phyloP scores from a whole-genome alignment of 2,329 filamentous ascomycete species.

The Sporothrix pseudoabietina region DNA sequence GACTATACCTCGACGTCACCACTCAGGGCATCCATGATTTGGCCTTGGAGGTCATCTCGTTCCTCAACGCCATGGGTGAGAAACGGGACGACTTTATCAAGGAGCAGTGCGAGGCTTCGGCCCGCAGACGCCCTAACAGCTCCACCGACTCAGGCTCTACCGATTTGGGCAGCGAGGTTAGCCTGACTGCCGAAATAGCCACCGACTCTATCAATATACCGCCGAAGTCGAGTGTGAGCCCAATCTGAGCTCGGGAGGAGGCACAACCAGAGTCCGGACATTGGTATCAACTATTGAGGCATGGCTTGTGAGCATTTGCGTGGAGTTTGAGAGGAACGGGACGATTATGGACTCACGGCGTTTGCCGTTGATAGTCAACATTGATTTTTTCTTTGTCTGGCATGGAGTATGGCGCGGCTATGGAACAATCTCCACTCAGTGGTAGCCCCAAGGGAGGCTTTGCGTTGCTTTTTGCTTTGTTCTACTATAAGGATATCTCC shows the following conservation, averaged over 20 bases:
- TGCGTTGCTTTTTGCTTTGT: background rate
- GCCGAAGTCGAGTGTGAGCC: background rate
- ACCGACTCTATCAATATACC: too few species aligned
- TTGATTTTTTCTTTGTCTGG: background rate
- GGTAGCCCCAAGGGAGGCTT: background rate
- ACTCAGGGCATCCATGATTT: slow-evolving; percentile 35
- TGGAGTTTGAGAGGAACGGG: background rate
- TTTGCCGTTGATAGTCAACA: background rate
- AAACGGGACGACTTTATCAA: slow-evolving; percentile 34
- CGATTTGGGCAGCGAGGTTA: background rate
- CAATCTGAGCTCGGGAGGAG: background rate
- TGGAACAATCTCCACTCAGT: background rate
- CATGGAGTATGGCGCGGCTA: background rate
- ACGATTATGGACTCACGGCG: background rate
- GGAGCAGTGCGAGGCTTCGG: slow-evolving; percentile 31
- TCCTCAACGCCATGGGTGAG: slow-evolving; percentile 34
- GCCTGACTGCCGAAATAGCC: background rate
- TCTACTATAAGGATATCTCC: background rate
- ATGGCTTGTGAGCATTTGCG: background rate
- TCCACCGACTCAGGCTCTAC: background rate
- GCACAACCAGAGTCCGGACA: too few species aligned
- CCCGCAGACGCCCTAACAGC: background rate
- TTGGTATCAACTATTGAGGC: too few species aligned
- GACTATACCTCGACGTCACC: slow-evolving; percentile 38
- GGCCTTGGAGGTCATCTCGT: slow-evolving; percentile 39